Base-by-base conservation (phyloP, 495 filamentous ascomycete species). In the Aspergillus campestris region DNA sequence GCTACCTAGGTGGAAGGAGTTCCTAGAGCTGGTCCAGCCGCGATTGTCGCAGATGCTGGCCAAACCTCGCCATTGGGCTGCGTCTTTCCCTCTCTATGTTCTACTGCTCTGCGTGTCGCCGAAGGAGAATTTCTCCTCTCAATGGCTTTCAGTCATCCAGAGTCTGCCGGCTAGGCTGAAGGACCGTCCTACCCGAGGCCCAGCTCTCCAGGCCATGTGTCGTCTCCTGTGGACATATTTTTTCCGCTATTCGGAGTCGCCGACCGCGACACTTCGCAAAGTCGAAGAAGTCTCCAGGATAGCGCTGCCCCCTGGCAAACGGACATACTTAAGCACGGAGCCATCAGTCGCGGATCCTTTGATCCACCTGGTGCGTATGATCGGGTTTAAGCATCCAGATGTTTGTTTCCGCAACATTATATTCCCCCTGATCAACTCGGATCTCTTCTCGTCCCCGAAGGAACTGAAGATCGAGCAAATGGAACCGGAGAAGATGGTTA, bases 221-320 rank as follows among this genome's bases (percentile, higher is more conserved):
- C 82, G 90, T 44, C 71, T 99, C n/a, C 70, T 95, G 3, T 99
- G 92, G 92, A 90, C 88, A 1, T 99, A 95, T 66, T 76, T 97
- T 18, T 95, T 94, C 61, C 80, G 90, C 13, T 74, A 83, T 66
- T 78, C 75, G 5, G 94, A 97, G 46, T 67, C 80, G 9, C 73
- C 78, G 8, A 79, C 79, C 36, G 70, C 72, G 27, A 82, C 81
- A 4, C 75, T 81, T 33, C 81, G 81, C 45, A 95, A 89, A 59
- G 72, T 97, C 31, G 89, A 97, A 47, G 90, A 95, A 40, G 79
- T 96, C 24, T 71, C 90, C 34, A 83, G 79, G 57, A 73, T 91
- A 49, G 80, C 94, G 7, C 75, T 99, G 10, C 87, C 87, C 3
- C 72, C 79, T 7, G 79, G 87, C 18, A 89, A 83, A 59, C 82